Evolutionary conservation across 306 rosid genomes (phyloP).

Genomic region (Argentina anserina): DNA sequence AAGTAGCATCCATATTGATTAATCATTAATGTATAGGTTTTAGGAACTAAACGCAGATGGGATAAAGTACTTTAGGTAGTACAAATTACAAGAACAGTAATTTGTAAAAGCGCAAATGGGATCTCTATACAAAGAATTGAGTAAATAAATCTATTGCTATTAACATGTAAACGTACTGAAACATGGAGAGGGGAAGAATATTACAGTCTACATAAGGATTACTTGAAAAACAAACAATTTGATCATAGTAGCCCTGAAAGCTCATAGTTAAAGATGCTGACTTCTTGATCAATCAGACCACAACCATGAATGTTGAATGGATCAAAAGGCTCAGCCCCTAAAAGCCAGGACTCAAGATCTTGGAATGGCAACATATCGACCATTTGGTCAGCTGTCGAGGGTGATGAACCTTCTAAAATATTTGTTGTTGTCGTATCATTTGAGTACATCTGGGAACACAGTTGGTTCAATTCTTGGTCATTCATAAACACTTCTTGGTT

Average conservation of each 20-base stretch:
- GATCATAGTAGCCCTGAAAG: slow-evolving; percentile 26
- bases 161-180: not conserved
- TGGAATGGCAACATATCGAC: slow-evolving; percentile 18
- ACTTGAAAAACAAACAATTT: not conserved
- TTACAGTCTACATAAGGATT: not conserved
- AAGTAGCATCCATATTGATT: too few species aligned
- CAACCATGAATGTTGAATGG: not conserved
- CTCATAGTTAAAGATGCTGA: slow-evolving; percentile 36
- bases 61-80: not conserved
- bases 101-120: slow-evolving; percentile 3
- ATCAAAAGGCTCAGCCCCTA: slow-evolving; percentile 18
- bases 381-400: not conserved
- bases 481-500: slow-evolving; percentile 1
- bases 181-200: not conserved
- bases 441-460: slow-evolving; percentile 11
- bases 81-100: not conserved
- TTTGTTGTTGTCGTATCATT: slow-evolving; percentile 6
- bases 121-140: not conserved
- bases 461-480: slow-evolving; percentile 12
- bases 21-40: not conserved
- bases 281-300: slow-evolving; percentile 22
- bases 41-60: not conserved
- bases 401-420: slow-evolving; percentile 2
- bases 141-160: not conserved
- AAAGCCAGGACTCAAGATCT: slow-evolving; percentile 31